Evolutionary conservation across 345 rosid genomes (phyloP).

Genomic region (Aegle marmelos): DNA sequence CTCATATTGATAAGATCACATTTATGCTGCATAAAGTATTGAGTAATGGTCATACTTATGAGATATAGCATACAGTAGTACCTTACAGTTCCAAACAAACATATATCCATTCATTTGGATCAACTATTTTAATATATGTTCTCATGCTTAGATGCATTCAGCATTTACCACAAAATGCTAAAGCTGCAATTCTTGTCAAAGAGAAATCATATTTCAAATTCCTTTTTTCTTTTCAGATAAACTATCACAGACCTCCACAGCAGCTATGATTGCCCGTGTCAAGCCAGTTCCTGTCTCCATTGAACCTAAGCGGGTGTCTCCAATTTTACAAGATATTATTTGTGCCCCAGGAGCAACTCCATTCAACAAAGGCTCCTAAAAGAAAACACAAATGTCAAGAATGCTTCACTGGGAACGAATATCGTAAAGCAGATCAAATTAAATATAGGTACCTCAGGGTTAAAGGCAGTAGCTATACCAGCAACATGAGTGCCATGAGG

Average conservation of each 20-base stretch:
- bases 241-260: conserved; percentile 68
- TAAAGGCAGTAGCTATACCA: conserved; percentile 94
- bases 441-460: conserved; percentile 61
- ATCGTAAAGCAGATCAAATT: conserved; percentile 10
- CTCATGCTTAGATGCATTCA: not conserved
- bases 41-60: not conserved
- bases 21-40: conserved; percentile 64
- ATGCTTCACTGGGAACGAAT: not conserved
- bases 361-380: conserved; percentile 84
- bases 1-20: conserved; percentile 99
- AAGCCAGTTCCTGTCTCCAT: conserved; percentile 99
- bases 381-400: conserved; percentile 19
- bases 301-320: conserved; percentile 88
- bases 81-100: not conserved
- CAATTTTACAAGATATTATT: conserved; percentile 95
- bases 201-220: not conserved
- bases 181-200: not conserved
- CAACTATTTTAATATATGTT: not conserved
- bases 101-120: not conserved
- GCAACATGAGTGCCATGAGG: conserved; percentile 99
- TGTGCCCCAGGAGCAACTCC: conserved; percentile 99
- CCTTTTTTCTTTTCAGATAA: not conserved
- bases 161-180: not conserved
- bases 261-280: conserved; percentile 83
- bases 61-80: not conserved